These are phyloP conservation scores for Yarrowia sp. DNA, from an alignment of 805 yeast genomes.

Conservation along the genomic window DNA sequence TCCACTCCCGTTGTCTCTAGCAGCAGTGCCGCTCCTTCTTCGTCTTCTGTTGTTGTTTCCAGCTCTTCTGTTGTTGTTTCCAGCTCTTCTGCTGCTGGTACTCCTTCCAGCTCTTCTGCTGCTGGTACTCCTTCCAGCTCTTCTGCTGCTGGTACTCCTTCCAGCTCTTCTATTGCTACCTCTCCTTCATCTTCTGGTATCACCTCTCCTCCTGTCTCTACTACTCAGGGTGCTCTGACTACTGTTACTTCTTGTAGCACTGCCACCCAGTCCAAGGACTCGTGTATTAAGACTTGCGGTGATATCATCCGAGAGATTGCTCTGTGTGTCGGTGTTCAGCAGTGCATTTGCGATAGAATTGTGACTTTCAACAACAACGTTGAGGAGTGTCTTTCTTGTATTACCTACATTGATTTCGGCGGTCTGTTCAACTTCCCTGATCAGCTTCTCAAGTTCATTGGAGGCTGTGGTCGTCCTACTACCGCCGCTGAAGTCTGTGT, in stretches of 20 bases:
- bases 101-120: background rate
- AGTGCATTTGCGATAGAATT: conserved; percentile 20
- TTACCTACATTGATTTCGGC: conserved; percentile 18
- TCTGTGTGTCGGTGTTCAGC: conserved; percentile 11
- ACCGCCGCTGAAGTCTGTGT: conserved; percentile 25
- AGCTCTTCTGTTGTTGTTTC: background rate
- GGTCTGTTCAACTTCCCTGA: conserved; percentile 2
- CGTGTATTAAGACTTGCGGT: conserved; percentile 2
- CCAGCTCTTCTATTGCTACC: background rate
- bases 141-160: background rate
- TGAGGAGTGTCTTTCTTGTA: conserved; percentile 7
- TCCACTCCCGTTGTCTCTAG: background rate
- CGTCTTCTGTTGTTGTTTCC: background rate
- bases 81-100: background rate
- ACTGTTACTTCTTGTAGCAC: conserved; percentile 20
- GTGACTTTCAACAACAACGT: background rate
- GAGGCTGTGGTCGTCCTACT: conserved; percentile 11
- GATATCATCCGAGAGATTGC: conserved; percentile 32
- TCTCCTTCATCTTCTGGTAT: background rate
- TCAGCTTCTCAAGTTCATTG: conserved; percentile 11
- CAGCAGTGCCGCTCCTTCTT: no score
- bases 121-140: background rate
- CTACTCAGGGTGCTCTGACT: background rate
- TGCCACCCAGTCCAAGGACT: conserved; percentile 6
- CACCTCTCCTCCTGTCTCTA: background rate